These are phyloP conservation scores for Podospora comata DNA, from an alignment of 495 filamentous ascomycete species.

Conservation along the genomic window DNA sequence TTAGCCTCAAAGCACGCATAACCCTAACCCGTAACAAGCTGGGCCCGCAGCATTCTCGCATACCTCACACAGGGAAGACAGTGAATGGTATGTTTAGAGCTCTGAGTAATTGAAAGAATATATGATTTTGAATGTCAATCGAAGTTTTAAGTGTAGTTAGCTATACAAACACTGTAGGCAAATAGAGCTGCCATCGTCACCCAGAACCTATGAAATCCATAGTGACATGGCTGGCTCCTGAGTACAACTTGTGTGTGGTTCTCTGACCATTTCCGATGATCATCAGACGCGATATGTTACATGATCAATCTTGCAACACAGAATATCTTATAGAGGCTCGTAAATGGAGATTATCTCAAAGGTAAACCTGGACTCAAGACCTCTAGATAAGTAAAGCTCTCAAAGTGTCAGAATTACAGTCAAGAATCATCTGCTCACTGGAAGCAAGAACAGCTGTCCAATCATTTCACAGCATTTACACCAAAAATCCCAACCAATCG, in stretches of 20 bases:
- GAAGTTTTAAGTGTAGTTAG: too few relatives aligned
- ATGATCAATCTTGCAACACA: too few relatives aligned
- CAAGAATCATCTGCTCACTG: not conserved
- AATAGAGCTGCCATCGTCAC: too few relatives aligned
- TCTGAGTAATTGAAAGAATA: not conserved
- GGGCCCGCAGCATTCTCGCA: not conserved
- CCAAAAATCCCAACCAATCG: constrained; percentile 1
- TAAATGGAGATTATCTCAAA: too few relatives aligned
- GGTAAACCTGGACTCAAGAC: too few relatives aligned
- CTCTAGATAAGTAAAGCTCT: not conserved
- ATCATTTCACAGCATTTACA: constrained; percentile 7
- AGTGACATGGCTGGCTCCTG: too few relatives aligned
- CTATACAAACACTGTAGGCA: too few relatives aligned
- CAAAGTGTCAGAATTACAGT: not conserved
- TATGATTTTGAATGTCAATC: not conserved
- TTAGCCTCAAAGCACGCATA: not conserved
- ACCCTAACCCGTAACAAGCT: not conserved
- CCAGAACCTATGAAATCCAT: too few relatives aligned
- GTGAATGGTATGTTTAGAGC: not conserved
- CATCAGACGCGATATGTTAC: too few relatives aligned
- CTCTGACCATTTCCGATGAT: too few relatives aligned
- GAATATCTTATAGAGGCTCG: too few relatives aligned
- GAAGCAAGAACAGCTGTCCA: not conserved
- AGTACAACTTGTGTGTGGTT: too few relatives aligned
- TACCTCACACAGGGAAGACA: not conserved